Base-by-base conservation (phyloP, 192 early-diverging fungal genomes). In the Blastocladiella britannica region DNA sequence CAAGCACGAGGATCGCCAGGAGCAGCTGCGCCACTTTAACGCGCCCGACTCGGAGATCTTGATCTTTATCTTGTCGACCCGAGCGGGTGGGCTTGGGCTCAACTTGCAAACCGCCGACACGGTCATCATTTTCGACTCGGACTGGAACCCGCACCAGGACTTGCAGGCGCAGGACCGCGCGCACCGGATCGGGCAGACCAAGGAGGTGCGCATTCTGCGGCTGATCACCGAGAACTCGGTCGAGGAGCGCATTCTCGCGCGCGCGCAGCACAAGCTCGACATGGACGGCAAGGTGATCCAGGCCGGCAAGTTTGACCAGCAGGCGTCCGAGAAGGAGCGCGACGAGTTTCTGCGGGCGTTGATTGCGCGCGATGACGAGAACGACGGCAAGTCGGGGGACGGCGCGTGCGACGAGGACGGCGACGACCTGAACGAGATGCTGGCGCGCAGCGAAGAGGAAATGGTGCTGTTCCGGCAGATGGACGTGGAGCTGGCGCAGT, bases 61-160 rank as follows among this genome's bases (percentile, higher is more conserved):
- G 70, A 75, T 93, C 23, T 98, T 98, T 64, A 66, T 98, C 60
- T 71, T 96, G 20, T 90, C 86, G 73, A 98, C 95, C 3, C 74
- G 90, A 51, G 93, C 95, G 30, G 95, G 95, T 64, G 95, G 95
- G 55, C 73, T 93, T 52, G 93, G 93, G 64, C 72, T 97, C 26
- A 97, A 97, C 62, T 70, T 97, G 67, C 91, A 94, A 66, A 83
- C 88, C 18, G 92, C 95, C 18, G 95, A 96, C 67, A 98, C 95
- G 1, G 95, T 98, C 25, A 84, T 98, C 51, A 92, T 96, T 59
- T 98, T 88, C 64, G 95, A 98, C 70, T 88, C 85, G 22, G 95
- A 98, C 69, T 98, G 93, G 92, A 96, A 96, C 65, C 95, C 95
- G 31, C 91, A 93, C 66, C 88, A 91, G 61, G 95, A 98, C 74